phyloP scores from a whole-genome alignment of 345 rosid genomes.

The Capsella bursapastoris region DNA sequence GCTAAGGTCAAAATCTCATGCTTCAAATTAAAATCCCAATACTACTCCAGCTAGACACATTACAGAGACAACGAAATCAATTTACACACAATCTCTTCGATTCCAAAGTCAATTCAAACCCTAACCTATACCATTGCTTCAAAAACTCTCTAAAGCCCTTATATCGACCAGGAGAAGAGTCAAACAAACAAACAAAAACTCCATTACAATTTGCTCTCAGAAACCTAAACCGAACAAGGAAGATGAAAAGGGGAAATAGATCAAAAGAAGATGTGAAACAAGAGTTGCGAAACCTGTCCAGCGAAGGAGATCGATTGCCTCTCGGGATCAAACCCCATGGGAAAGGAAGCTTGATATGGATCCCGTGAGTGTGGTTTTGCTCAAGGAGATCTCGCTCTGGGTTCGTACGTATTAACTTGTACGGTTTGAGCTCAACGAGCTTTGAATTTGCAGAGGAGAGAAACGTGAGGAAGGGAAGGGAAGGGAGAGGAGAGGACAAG shows the following conservation, averaged over 20 bases:
- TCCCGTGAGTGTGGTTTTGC: conserved; percentile 15
- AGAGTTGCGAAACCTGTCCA: conserved; percentile 49
- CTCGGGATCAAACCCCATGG: conserved; percentile 65
- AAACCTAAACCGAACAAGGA: conserved; percentile 15
- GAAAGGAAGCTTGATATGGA: conserved; percentile 32
- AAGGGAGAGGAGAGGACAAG: conserved; percentile 36
- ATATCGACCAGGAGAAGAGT: background rate
- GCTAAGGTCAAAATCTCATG: conserved; percentile 1
- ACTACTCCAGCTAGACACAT: conserved; percentile 8
- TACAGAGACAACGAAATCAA: background rate
- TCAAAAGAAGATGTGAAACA: conserved; percentile 2
- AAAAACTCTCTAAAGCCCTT: background rate
- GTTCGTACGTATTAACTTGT: background rate
- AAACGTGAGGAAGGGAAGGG: conserved; percentile 38
- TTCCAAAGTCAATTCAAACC: conserved; percentile 19
- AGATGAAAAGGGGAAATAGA: background rate
- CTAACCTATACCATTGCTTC: conserved; percentile 7
- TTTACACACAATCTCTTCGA: background rate
- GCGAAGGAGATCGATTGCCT: conserved; percentile 48
- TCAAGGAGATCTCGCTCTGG: conserved; percentile 16
- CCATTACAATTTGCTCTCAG: background rate
- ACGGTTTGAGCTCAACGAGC: conserved; percentile 20
- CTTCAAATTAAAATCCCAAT: conserved; percentile 2
- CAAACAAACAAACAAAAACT: conserved; percentile 16
- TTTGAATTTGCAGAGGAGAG: conserved; percentile 28